Evolutionary conservation across 441 rosid genomes (phyloP), one percentile per base, ranked within the genome.

Genomic region (Erodium trifolium): DNA sequence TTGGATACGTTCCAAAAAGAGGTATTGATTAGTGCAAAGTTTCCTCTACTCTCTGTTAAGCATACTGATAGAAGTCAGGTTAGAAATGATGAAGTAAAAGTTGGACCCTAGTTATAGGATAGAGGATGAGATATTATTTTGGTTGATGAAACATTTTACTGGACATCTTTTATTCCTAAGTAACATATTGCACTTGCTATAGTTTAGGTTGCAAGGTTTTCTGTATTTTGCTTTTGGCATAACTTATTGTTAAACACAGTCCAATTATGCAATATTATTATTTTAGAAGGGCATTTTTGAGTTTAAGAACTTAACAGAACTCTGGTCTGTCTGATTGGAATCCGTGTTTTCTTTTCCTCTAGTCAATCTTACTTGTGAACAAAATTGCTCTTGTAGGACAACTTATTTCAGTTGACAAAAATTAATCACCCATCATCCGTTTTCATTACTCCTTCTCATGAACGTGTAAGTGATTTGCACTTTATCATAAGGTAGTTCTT

Each of bases 1-100:
- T 81, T 94, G 83, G 98, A 94, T 82, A 77, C 75, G 75, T 94
- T 94, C 82, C 99, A 94, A 72, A 92, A 90, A 78, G 94, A 92
- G 99, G 98, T 92, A 81, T 13, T 10, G 3, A 13, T 65, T 18
- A 53, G 57, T 68, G 67, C 68, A 39, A 39, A 63, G 59, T 55
- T 45, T 68, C 31, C 51, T 37, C 41, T 7, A 4, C 41, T 37
- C 41, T 37, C 51, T 45, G 51, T 45, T 45, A 45, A 45, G 14
- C 51, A 45, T 45, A 45, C 9, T 37, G 51, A 45, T 45, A 11
- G 2, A 45, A 45, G 51, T 12, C 51, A 43, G 13, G 51, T 45
- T 37, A 37, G 41, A 37, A 37, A 37, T 5, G 41, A 8, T 5
- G 8, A 37, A 37, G 41, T 37, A 37, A 37, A 37, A 37, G 41